Conservation (phyloP, 2,329 filamentous ascomycete species). For the Alternaria postmessia region DNA sequence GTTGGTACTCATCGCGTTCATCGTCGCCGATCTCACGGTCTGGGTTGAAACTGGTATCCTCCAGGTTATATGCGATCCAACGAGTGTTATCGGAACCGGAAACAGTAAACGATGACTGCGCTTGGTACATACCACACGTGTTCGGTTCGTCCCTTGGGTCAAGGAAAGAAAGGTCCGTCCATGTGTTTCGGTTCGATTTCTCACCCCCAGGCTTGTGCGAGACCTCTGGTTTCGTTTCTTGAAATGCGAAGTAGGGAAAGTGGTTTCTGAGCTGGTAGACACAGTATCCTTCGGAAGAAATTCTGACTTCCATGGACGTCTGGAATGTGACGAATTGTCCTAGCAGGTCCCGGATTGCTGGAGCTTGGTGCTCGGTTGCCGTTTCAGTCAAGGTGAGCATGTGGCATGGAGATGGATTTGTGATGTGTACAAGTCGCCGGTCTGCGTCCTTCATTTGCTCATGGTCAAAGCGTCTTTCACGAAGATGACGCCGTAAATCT, state of each 20-base stretch:
- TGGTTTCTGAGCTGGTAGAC: conserved; percentile 11
- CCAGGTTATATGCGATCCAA: conserved; percentile 7
- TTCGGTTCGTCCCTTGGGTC: background rate
- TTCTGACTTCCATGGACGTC: conserved; percentile 1
- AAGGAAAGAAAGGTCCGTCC: conserved; percentile 1
- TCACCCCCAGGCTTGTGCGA: background rate
- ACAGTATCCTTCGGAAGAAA: background rate
- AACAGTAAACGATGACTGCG: background rate
- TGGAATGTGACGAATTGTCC: background rate
- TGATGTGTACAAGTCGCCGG: conserved; percentile 4
- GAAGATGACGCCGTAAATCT: background rate
- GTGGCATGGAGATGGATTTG: conserved; percentile 2
- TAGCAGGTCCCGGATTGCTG: background rate
- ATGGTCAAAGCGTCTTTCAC: conserved; percentile 8
- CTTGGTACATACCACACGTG: too few species aligned
- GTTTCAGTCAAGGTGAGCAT: background rate
- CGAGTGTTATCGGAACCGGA: conserved; percentile 4
- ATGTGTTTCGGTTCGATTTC: background rate
- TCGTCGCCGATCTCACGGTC: background rate
- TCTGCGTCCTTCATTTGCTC: conserved; percentile 4
- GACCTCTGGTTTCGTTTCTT: background rate
- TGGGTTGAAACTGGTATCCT: conserved; percentile 3
- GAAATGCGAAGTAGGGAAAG: conserved; percentile 11
- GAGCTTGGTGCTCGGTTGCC: background rate
- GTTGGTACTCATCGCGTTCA: background rate